Base-by-base conservation (phyloP, 2,329 filamentous ascomycete genomes). In the Trichoderma sp. region DNA sequence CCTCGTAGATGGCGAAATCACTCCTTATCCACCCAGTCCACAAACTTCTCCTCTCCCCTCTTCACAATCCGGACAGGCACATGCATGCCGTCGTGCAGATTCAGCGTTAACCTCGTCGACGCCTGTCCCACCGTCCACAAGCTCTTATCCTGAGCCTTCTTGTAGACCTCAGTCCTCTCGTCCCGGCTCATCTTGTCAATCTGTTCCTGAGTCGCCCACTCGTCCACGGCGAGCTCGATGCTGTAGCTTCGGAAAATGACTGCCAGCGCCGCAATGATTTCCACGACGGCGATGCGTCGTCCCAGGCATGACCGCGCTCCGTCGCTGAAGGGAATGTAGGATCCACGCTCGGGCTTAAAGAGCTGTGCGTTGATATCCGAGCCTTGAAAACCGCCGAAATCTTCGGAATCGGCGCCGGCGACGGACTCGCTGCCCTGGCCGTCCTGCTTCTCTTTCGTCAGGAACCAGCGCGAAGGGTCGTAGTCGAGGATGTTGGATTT, bases 401-500 rank as follows among this genome's bases (percentile, higher is more conserved):
- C 88, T 73, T 89, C 89, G 3, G 84, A 84, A 66, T 88, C 83
- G 3, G 84, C 84, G 16, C 84, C 83, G 14, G 56, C 75, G 7
- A 35, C 60, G 16, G 53, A 24, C 14, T 56, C 63, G 86, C 82
- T 18, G 83, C 84, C 3, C 79, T 53, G 72, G 33, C 29, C 45
- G 68, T 79, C 80, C 80, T 69, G 74, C 21, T 81, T 82, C 27
- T 79, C 80, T 21, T 74, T 80, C 11, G 79, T 80, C 27, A 85
- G 83, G 77, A 94, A 89, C 94, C 94, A 95, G 60, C 94, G 89
- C 82, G 94, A 92, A 0, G 94, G 93, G 65, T 91, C 86, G 83
- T 92, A 96, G 75, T 93, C 89, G 71, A 92, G 87, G 1, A 94
- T 83, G 79, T 95, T 93, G 67, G 89, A 84, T 21, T 83, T 77